These are phyloP conservation scores for Bruguiera gymnorhiza DNA, from an alignment of 345 rosid genomes.

Conservation along the genomic window DNA sequence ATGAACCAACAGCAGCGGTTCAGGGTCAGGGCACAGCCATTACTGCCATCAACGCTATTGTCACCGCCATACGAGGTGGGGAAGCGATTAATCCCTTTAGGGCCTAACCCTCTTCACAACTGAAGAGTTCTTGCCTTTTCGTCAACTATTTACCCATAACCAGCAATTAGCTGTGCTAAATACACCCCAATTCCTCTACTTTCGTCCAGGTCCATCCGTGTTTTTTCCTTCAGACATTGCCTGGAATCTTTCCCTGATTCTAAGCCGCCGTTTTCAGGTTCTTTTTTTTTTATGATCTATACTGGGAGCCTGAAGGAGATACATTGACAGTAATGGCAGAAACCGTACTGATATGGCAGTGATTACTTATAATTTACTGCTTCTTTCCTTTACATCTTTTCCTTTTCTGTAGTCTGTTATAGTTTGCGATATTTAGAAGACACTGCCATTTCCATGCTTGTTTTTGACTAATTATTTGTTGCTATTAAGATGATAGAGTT, in stretches of 20 bases:
- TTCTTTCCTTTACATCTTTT: no score
- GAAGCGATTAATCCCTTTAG: conserved; percentile 63
- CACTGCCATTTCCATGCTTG: conserved; percentile 49
- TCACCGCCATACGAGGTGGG: conserved; percentile 46
- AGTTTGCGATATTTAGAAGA: conserved; percentile 1
- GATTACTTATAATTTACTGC: no score
- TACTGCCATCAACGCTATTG: neutral
- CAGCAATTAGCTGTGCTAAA: no score
- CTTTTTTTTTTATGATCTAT: neutral
- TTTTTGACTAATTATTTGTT: conserved; percentile 18
- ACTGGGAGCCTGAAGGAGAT: no score
- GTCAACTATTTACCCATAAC: no score
- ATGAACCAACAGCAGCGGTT: conserved; percentile 19
- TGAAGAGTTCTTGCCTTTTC: conserved; percentile 15
- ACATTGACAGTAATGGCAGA: neutral
- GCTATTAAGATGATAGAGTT: neutral
- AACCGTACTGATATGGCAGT: neutral
- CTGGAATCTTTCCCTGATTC: neutral
- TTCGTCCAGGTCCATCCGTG: neutral
- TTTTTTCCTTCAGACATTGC: neutral
- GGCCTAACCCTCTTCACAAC: conserved; percentile 74
- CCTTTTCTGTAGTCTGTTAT: neutral
- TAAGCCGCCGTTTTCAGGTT: neutral
- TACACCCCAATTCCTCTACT: neutral
- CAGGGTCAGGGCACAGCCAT: conserved; percentile 3